These are phyloP conservation scores for Auricularia cornea DNA, from an alignment of 768 basidiomycete species.

Conservation along the genomic window DNA sequence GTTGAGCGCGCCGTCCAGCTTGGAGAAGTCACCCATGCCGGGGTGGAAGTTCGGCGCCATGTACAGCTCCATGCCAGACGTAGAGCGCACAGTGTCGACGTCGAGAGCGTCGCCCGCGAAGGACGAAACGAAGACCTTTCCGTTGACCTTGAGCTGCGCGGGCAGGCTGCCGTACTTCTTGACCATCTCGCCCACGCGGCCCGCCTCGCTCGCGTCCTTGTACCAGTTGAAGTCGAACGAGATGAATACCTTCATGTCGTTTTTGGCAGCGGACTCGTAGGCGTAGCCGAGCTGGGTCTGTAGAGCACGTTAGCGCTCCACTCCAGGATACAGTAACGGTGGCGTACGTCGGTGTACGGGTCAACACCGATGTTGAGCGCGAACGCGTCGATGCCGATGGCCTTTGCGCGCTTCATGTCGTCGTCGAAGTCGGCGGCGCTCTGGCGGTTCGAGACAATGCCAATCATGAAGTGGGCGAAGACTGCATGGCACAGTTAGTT, in stretches of 20 bases:
- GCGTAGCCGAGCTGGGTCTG: constrained; percentile 19
- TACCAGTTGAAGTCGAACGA: constrained; percentile 30
- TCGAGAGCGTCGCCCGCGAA: constrained; percentile 27
- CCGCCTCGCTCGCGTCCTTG: constrained; percentile 9
- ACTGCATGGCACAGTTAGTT: constrained; percentile 8
- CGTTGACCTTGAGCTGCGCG: constrained; percentile 18
- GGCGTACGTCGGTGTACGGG: constrained; percentile 22
- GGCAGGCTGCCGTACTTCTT: constrained; percentile 13
- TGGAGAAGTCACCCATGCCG: constrained; percentile 10
- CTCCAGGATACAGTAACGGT: no score
- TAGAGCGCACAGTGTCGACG: constrained; percentile 13
- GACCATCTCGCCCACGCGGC: constrained; percentile 13
- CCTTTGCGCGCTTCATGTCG: constrained; percentile 6
- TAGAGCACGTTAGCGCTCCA: no score
- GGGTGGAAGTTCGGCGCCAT: constrained; percentile 21
- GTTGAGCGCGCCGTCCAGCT: neutral
- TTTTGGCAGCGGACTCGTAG: constrained; percentile 17
- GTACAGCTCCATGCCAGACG: constrained; percentile 16
- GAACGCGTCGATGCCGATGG: constrained; percentile 37
- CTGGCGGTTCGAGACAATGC: constrained; percentile 16
- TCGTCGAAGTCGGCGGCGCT: constrained; percentile 22
- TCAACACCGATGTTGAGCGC: constrained; percentile 53
- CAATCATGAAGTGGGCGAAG: constrained; percentile 1
- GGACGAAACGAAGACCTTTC: constrained; percentile 22
- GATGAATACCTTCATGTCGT: constrained; percentile 22